Evolutionary conservation across 768 basidiomycete genomes (phyloP), one percentile per base, ranked within the genome.

Genomic region (Rhodosporidiobolus sp.): DNA sequence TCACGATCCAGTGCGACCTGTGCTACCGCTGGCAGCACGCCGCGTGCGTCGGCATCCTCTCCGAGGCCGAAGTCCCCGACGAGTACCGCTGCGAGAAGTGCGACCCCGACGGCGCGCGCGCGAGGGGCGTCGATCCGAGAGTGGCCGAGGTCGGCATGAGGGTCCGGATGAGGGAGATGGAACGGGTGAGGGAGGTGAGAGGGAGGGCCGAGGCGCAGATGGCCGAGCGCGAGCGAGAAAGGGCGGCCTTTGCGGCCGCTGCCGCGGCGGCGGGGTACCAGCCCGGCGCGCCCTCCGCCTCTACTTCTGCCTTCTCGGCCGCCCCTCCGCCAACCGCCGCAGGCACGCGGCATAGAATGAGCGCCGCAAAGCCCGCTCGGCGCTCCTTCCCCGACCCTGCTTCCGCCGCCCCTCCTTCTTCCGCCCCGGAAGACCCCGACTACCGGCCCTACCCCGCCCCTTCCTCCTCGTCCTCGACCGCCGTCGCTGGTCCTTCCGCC

Each of bases 21-120:
- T 94, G 92, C 79, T 85, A 85, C 30, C 85, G 88, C 50, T 94
- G 92, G 91, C 89, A 88, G 76, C 92, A 94, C 81, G 88, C 86
- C 12, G 87, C 86, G 14, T 94, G 93, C 81, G 82, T 84, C 63
- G 80, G 81, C 14, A 82, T 83, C 69, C 50, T 61, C 24, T 62
- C 70, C 22, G 68, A 67, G 28, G 60, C 73, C 8, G 76, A 81
- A 55, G 88, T 90, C 0, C 89, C 90, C 2, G 90, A 92, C 58
- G 86, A 88, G 67, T 93, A 90, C 84, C 81, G 82, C 32, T 96
- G 92, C 80, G 90, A 90, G 85, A 78, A 83, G 10, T 91, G 90
- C 77, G 81, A 84, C 67, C 85, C 87, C 9, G 50, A 24, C 1
- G 72, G 46, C 16, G 74, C 74, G 24, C 20, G 54, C 16, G 58